Conservation (phyloP, 805 yeast species). For the Metschnikowia koreensis region DNA sequence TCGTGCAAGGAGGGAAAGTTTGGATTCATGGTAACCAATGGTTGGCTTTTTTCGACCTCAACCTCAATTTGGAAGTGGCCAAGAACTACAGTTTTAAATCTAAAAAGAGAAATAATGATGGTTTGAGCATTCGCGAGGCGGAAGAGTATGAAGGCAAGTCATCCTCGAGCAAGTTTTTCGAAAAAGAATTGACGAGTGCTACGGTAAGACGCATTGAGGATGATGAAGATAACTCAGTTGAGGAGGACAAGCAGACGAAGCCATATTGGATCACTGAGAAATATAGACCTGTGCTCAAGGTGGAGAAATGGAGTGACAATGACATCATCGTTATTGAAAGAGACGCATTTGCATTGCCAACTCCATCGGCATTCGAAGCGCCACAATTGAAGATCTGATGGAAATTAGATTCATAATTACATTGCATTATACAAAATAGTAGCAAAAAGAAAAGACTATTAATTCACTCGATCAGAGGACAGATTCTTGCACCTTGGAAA, state of each 20-base stretch:
- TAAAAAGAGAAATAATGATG: constrained; percentile 46
- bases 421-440: not conserved
- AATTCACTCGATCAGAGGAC: constrained; percentile 11
- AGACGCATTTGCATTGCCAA: constrained; percentile 57
- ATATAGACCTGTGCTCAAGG: constrained; percentile 69
- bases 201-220: constrained; percentile 21
- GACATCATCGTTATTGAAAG: constrained; percentile 77
- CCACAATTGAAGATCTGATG: constrained; percentile 25
- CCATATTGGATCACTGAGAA: constrained; percentile 76
- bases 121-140: constrained; percentile 34
- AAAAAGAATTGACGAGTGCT: constrained; percentile 11
- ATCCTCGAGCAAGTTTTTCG: constrained; percentile 7
- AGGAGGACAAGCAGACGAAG: constrained; percentile 25
- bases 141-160: constrained; percentile 22
- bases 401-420: not conserved
- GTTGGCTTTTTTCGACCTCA: constrained; percentile 71
- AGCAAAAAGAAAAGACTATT: not conserved
- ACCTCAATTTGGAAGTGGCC: constrained; percentile 50
- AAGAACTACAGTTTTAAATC: constrained; percentile 23
- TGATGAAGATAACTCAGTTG: constrained; percentile 23
- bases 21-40: constrained; percentile 92
- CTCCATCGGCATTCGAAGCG: constrained; percentile 63
- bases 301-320: constrained; percentile 49
- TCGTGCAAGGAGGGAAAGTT: constrained; percentile 48
- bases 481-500: constrained; percentile 62